Conservation (phyloP, 176 grass and related monocot genomes). For the Puccinellia tenuiflora region DNA sequence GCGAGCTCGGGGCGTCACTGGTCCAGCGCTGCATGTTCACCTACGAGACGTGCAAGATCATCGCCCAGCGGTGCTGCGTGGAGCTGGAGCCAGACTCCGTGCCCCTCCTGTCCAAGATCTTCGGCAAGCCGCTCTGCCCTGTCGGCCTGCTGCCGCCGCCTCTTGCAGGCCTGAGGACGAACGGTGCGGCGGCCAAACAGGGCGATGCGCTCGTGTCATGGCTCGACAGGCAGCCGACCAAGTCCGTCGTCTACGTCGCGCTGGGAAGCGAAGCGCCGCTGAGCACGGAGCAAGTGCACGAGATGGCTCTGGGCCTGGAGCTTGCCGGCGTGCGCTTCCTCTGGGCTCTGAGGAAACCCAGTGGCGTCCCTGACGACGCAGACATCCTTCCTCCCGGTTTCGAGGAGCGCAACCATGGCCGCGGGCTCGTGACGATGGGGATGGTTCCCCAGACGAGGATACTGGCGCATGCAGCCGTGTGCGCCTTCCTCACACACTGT, state of each 20-base stretch:
- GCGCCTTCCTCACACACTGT: slow-evolving; percentile 45
- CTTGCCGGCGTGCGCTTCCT: neutral
- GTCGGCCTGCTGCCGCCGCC: neutral
- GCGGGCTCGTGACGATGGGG: slow-evolving; percentile 13
- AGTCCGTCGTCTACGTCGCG: neutral
- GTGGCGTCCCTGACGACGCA: neutral
- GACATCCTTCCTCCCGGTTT: neutral
- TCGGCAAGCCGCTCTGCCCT: neutral
- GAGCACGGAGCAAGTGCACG: neutral
- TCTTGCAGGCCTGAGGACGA: neutral
- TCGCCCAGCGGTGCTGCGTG: too few species aligned
- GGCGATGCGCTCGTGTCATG: neutral
- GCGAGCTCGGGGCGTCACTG: neutral
- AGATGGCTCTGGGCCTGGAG: neutral
- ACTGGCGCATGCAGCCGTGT: slow-evolving; percentile 10
- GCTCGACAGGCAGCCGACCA: neutral
- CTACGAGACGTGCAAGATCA: too few species aligned
- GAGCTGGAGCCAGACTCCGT: too few species aligned
- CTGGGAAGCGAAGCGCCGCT: neutral
- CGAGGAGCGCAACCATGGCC: neutral
- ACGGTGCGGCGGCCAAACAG: neutral
- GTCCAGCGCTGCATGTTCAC: neutral
- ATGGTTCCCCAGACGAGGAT: slow-evolving; percentile 38
- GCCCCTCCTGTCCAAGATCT: neutral
- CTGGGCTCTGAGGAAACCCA: neutral